Base-by-base conservation (phyloP, 768 basidiomycete species). In the Rubroboletus pulcherrimus region DNA sequence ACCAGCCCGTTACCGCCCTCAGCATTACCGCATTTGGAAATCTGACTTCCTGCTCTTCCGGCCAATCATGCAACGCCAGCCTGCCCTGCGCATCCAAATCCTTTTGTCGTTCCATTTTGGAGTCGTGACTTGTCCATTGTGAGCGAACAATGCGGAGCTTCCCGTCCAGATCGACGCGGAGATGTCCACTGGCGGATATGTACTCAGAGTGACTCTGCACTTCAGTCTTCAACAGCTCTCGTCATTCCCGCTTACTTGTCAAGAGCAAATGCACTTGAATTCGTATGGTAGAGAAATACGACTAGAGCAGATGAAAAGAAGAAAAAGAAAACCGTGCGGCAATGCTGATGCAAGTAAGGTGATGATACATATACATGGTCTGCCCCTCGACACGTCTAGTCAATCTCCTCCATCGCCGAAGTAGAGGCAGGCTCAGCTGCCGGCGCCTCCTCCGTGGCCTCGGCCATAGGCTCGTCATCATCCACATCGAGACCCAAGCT, bases 331-430 rank as follows among this genome's bases (percentile, higher is more conserved):
- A 29, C 42, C 41, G 64, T 47, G 54, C 54, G 51, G 67, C 49
- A 50, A 61, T 63, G 63, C 70, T 51, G 54, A 67, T 69, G 62
- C 55, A 49, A 62, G 39, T 61, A 62, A 43, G 24, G 59, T 62
- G 40, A 58, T 61, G 53, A 61, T 69, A 70, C 73, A 68, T 54
- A 63, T 63, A 68, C 57, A 47, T 11, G 54, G 33, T 46, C 49
- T 56, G 43, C 55, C 49, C 7, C 15, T 49, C 39, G 39, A 49
- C 47, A 3, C 44, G 15, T 75, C 70, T 86, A 92, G 68, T 92
- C 90, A 60, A 98, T 96, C 80, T 98, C 95, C 82, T 98, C 96
- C 94, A 98, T 97, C 50, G 88, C 87, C 14, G 91, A 91, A 26
- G 86, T 81, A 42, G 87, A 79, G 31, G 85, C 81, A 17, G 73